Evolutionary conservation across 116 monocot species (phyloP).

Genomic region (Cymodocea nodosa): DNA sequence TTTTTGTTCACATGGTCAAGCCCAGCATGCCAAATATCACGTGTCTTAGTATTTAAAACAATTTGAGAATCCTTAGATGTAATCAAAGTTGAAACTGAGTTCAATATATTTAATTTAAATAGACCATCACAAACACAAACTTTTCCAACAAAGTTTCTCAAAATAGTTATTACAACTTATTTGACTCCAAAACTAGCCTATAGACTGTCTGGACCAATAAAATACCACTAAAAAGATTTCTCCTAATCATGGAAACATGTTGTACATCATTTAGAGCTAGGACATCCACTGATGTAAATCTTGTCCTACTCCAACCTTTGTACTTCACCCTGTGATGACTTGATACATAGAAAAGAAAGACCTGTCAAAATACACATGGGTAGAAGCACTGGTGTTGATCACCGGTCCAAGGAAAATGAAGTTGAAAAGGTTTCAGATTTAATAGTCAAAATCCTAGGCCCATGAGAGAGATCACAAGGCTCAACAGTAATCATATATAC

Average conservation of each 20-base stretch:
- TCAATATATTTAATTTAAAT: not conserved
- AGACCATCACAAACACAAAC: not conserved
- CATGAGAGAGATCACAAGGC: too few species aligned
- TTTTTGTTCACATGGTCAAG: too few species aligned
- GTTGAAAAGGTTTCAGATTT: too few species aligned
- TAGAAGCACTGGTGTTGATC: too few species aligned
- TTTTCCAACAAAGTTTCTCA: slow-evolving; percentile 6
- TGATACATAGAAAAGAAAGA: not conserved
- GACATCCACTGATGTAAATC: slow-evolving; percentile 11
- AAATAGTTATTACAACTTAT: slow-evolving; percentile 1
- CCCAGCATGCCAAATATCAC: too few species aligned
- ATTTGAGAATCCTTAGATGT: not conserved
- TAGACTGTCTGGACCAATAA: slow-evolving; percentile 5
- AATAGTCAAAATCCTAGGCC: too few species aligned
- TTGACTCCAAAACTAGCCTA: too few species aligned
- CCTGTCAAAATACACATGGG: too few species aligned
- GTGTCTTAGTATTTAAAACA: not conserved
- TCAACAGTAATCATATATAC: too few species aligned
- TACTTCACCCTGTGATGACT: not conserved
- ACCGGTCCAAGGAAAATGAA: too few species aligned
- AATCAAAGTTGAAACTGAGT: not conserved
- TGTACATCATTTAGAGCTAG: slow-evolving; percentile 10
- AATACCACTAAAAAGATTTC: slow-evolving; percentile 18
- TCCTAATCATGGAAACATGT: slow-evolving; percentile 5
- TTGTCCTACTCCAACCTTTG: not conserved